A percentile compares a stretch with the other conserved stretches of the same genome.
Conservation (phyloP, 257 asterid genomes). For the Ilex asprella region DNA sequence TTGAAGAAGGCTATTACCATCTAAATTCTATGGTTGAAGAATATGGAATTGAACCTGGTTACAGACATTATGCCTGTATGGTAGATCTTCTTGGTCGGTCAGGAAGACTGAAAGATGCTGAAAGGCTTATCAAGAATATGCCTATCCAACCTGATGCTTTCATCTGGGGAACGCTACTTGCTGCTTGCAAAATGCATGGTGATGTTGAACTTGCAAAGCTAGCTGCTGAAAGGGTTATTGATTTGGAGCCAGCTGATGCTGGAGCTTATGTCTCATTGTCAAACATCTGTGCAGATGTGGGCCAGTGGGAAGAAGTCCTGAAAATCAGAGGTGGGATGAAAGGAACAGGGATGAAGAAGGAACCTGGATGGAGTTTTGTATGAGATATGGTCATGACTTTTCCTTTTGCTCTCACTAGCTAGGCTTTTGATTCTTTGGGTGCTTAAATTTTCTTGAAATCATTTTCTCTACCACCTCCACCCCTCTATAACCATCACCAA, state of each 20-base stretch:
- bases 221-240: slow-evolving; percentile 52
- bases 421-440: too few species aligned
- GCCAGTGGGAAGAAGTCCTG: slow-evolving; percentile 65
- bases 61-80: slow-evolving; percentile 67
- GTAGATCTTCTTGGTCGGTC: slow-evolving; percentile 83
- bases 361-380: slow-evolving; percentile 70
- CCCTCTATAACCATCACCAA: too few species aligned
- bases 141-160: slow-evolving; percentile 45
- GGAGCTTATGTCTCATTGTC: slow-evolving; percentile 55
- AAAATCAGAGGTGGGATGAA: slow-evolving; percentile 43
- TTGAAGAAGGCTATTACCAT: slow-evolving; percentile 63
- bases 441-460: too few species aligned
- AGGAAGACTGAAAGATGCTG: slow-evolving; percentile 67
- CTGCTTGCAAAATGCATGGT: slow-evolving; percentile 64
- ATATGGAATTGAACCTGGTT: slow-evolving; percentile 50
- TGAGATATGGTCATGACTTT: slow-evolving; percentile 15
- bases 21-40: slow-evolving; percentile 62
- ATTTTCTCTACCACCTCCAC: too few species aligned
- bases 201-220: slow-evolving; percentile 46
- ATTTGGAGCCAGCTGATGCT: slow-evolving; percentile 47
- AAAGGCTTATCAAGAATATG: slow-evolving; percentile 50
- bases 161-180: slow-evolving; percentile 73
- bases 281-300: slow-evolving; percentile 65
- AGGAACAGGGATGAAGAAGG: slow-evolving; percentile 40
- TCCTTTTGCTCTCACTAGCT: too few species aligned